Evolutionary conservation across 495 filamentous ascomycete genomes (phyloP).

Genomic region (Alectoria sarmentosa): DNA sequence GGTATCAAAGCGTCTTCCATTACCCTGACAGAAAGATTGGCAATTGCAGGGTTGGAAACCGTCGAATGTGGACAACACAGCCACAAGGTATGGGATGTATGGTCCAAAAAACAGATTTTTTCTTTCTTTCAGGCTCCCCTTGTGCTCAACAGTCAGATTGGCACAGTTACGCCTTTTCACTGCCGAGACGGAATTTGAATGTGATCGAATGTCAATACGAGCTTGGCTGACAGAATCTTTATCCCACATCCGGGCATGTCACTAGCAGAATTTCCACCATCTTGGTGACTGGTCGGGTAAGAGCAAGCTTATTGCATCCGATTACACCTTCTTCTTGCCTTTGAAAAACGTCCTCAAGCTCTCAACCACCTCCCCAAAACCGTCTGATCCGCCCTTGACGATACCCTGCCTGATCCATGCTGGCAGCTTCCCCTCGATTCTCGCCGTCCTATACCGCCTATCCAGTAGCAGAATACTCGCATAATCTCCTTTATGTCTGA

Average conservation of each 20-base stretch:
- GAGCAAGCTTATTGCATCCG: background rate
- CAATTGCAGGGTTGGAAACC: too few relatives aligned
- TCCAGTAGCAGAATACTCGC: constrained; percentile 86
- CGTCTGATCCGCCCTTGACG: background rate
- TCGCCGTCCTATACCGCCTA: constrained; percentile 57
- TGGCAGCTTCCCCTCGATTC: constrained; percentile 73
- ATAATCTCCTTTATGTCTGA: constrained; percentile 81
- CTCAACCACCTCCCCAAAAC: constrained; percentile 5
- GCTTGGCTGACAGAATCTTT: background rate
- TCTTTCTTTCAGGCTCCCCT: too few relatives aligned
- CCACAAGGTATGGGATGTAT: too few relatives aligned
- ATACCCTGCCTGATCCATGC: constrained; percentile 67
- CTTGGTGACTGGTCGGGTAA: background rate
- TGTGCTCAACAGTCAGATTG: background rate
- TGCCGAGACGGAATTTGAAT: background rate
- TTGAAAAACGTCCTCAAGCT: constrained; percentile 19
- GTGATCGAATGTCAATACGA: too few relatives aligned
- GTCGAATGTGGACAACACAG: too few relatives aligned
- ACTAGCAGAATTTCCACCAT: background rate
- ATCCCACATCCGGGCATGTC: background rate
- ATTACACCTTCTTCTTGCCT: constrained; percentile 5
- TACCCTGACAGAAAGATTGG: too few relatives aligned
- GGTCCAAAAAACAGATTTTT: too few relatives aligned
- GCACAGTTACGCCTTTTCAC: background rate
- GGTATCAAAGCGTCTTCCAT: too few relatives aligned